Evolutionary conservation across 345 rosid genomes (phyloP), one percentile per base, ranked within the genome.

Genomic region (Toxicodendron radicans): DNA sequence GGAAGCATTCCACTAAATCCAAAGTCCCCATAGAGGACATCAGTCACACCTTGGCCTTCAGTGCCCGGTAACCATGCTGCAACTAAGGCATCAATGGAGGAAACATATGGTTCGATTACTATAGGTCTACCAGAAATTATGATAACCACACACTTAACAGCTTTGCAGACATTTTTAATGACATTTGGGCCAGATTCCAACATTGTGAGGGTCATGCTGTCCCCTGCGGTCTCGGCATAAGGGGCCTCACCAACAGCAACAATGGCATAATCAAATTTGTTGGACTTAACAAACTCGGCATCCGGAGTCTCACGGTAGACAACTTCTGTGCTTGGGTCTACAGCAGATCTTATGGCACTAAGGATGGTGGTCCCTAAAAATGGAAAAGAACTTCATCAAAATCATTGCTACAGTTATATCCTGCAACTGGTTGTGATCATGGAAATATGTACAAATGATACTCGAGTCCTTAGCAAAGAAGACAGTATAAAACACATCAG

Each of bases 51-150:
- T 77, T 87, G 90, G 57, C 99, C 99, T 90, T 95, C 99, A 4
- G 89, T 90, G 80, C 99, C 98, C 0, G 97, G 99, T 72, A 95
- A 86, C 97, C 97, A 93, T 2, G 97, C 98, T 54, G 96, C 97
- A 63, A 93, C 91, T 69, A 93, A 78, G 9, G 96, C 97, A 70
- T 88, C 93, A 5, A 95, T 83, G 0, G 82, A 74, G 63, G 86
- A 83, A 65, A 90, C 35, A 46, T 91, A 88, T 33, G 96, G 99
- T 66, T 91, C 93, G 45, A 95, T 87, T 58, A 93, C 88, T 14
- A 95, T 68, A 35, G 99, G 98, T 71, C 97, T 85, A n/a, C 99
- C 99, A 7, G 97, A 90, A 68, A 95, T 71, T 13, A 95, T 38
- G 27, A 95, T 68, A 33, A 90, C 94, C 61, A 88, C 99, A 71